Base-by-base conservation (phyloP, 345 rosid genomes). In the Eucalyptus sp. region DNA sequence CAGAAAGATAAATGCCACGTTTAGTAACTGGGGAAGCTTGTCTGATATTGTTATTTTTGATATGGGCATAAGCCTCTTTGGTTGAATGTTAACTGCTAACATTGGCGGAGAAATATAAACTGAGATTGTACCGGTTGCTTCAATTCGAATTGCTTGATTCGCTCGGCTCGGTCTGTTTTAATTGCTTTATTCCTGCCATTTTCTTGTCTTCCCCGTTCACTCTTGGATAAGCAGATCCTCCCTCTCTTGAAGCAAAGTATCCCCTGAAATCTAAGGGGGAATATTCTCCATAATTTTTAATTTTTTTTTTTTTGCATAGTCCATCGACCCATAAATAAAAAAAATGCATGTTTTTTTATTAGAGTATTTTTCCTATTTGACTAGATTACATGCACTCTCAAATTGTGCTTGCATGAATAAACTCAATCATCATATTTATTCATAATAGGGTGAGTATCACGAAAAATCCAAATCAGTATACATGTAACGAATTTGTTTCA, bases 401-500 rank as follows among this genome's bases (percentile, higher is more conserved):
- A 27, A 15, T 51, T 58, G 31, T 6, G 66, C 80, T 9, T 16
- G 80, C 44, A 68, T 68, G 80, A 68, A 33, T 33, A 31, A 68
- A 68, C 33, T 68, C 43, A 31, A 8, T 68, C 5, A 9, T 68
- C 76, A 17, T 37, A 31, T 7, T 8, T 31, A 33, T 33, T 31
- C 2, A 1, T 68, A 4, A 68, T 17, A 16, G 10, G 4, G 10
- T 17, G 25, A 8, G 4, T 56, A 56, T 22, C 1, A 17, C 2
- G 1, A 56, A 20, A 22, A 8, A 0, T 56, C 2, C 2, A 22
- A 56, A 56, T 20, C 9, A 5, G 1, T 56, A 24, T 22, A 56
- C 0, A 56, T 56, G 1, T 9, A 5, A 56, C 0, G 4, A 24
- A 24, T 56, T 56, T 24, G 10, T 1, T 56, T 0, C 0, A 2